These are phyloP conservation scores for Cyclospora cayetanensis DNA, from an alignment of 169 alveolate genomes.

Conservation along the genomic window DNA sequence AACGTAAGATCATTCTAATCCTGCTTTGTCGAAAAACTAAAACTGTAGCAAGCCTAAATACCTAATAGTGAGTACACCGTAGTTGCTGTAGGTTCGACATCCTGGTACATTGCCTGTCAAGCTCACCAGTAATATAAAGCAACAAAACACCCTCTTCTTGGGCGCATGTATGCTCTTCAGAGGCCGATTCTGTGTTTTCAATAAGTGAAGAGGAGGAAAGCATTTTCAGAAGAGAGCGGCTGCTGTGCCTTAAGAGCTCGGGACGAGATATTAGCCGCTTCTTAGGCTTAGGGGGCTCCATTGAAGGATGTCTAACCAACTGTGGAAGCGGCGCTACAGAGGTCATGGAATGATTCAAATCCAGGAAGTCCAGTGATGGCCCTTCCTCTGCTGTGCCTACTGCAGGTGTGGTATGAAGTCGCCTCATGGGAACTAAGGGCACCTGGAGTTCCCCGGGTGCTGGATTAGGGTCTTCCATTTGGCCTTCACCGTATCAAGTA, in stretches of 20 bases:
- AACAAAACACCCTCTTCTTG: neutral
- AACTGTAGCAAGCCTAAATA: too few relatives aligned
- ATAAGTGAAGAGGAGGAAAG: neutral
- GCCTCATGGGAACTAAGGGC: neutral
- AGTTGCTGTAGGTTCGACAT: too few relatives aligned
- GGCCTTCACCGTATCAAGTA: neutral
- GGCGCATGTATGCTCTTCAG: neutral
- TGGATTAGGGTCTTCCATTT: neutral
- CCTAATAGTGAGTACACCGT: too few relatives aligned
- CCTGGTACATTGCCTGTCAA: too few relatives aligned
- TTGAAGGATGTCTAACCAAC: neutral
- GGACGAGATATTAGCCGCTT: neutral
- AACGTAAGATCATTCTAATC: too few relatives aligned
- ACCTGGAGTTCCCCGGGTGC: neutral
- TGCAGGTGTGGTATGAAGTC: neutral
- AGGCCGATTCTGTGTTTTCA: neutral
- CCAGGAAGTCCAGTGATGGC: neutral
- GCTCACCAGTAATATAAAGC: conserved; percentile 14
- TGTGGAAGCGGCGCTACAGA: neutral
- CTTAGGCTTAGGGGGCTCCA: neutral
- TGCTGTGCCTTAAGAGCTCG: neutral
- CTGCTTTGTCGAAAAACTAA: too few relatives aligned
- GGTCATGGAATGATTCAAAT: neutral
- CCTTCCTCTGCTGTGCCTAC: neutral
- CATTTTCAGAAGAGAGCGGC: neutral